Evolutionary conservation across 495 filamentous ascomycete species (phyloP).

Genomic region (Tuber magnatum): DNA sequence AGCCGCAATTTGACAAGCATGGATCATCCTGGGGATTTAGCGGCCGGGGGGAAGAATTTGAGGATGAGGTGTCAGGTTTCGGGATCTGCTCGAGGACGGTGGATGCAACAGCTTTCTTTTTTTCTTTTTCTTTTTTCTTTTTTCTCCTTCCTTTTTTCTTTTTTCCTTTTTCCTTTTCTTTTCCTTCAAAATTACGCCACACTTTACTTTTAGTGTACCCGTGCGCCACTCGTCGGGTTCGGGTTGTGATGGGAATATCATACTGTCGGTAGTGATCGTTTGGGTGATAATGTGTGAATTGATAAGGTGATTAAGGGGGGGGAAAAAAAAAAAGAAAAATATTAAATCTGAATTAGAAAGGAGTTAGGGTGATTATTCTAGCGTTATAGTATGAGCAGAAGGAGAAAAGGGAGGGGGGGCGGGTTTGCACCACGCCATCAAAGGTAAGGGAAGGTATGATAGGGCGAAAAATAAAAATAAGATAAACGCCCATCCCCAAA

Average conservation of each 20-base stretch:
- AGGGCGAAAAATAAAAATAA: slow-evolving; percentile 2
- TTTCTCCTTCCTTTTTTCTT: neutral
- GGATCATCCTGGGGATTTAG: slow-evolving; percentile 4
- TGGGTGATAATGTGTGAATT: neutral
- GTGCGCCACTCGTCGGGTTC: neutral
- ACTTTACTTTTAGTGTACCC: neutral
- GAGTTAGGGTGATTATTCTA: neutral
- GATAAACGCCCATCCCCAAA: slow-evolving; percentile 20
- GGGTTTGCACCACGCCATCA: neutral
- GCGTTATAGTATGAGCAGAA: slow-evolving; percentile 3
- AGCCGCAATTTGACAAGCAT: slow-evolving; percentile 4
- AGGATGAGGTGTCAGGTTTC: neutral
- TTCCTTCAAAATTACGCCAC: neutral
- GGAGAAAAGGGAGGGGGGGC: neutral
- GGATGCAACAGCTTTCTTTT: neutral
- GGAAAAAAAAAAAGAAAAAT: neutral
- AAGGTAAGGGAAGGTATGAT: neutral
- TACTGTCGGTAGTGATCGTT: neutral
- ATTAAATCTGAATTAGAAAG: neutral
- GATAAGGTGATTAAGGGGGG: neutral
- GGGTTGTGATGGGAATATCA: neutral
- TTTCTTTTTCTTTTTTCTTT: neutral
- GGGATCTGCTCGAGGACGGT: neutral
- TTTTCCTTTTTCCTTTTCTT: neutral
- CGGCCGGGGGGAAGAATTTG: neutral